Base-by-base conservation (phyloP, 495 filamentous ascomycete species). In the Talaromyces liani region DNA sequence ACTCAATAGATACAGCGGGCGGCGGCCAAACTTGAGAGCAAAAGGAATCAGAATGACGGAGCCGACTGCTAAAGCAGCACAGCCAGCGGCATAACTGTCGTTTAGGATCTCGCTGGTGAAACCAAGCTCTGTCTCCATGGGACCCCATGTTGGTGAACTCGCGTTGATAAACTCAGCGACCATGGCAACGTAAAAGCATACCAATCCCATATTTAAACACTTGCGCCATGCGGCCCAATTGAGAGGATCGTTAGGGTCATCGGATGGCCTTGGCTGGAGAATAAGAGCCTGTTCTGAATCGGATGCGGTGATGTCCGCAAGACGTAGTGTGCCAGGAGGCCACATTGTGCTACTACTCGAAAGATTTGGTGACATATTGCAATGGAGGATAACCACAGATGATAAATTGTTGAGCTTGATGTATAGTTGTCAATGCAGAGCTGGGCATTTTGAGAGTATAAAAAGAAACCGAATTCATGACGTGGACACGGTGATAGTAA, bases 1-100 rank as follows among this genome's bases (percentile, higher is more conserved):
- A 58, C 69, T 75, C 16, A 72, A 24, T n/a, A 80, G 51, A 60
- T 80, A 78, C 2, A 78, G 20, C 1, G 72, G 71, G 9, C 77
- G 70, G 18, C 71, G 69, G 7, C 77, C 76, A 63, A 66, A 80
- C 49, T 76, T 76, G 53, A 75, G 69, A 9, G 75, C 76, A 63
- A 74, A 77, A 2, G 76, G 77, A 36, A 77, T 72, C 10, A 77
- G 62, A 22, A 80, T 22, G 6, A 76, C 59, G 34, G 65, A 68
- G 8, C 73, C 74, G 16, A 77, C n/a, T 9, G 71, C 74, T 2
- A 80, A 67, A 4, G 69, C 68, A 7, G 64, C 71, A 61, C 66
- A 75, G 34, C 65, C 68, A 29, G 66, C 62, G 16, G 70, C 75
- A 59, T 67, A 73, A 39, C 65, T 69, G 64, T 71, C 62, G 36